Percentiles rank a stretch among this genome's conserved stretches.
These are phyloP conservation scores for Corymbia calophylla DNA, from an alignment of 441 rosid genomes.

Conservation along the genomic window DNA sequence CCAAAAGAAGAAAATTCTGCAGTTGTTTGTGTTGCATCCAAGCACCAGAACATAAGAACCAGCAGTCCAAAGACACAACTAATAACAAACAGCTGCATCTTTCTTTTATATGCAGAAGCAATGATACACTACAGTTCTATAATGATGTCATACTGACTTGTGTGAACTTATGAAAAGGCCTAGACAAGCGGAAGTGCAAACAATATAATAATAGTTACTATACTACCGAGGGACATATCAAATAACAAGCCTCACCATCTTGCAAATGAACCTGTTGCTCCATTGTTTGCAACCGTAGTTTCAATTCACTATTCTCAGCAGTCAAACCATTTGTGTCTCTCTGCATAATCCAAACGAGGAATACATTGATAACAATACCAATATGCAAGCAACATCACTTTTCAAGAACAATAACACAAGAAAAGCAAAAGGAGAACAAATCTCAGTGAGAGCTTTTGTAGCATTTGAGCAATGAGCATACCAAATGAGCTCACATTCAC, in stretches of 20 bases:
- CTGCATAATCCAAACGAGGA: conserved; percentile 30
- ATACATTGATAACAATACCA: neutral
- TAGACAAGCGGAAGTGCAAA: neutral
- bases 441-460: neutral
- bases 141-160: neutral
- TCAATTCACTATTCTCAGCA: conserved; percentile 87
- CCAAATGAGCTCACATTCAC: neutral
- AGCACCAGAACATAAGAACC: neutral
- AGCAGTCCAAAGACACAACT: neutral
- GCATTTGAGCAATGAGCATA: neutral
- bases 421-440: neutral
- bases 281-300: conserved; percentile 90
- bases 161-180: neutral
- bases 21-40: neutral
- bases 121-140: neutral
- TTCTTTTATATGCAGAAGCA: neutral
- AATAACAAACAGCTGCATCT: neutral
- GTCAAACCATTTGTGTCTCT: conserved; percentile 95
- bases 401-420: neutral
- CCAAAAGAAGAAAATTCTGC: neutral
- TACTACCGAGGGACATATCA: neutral
- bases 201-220: neutral
- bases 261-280: conserved; percentile 98
- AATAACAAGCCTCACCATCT: conserved; percentile 60
- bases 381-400: neutral